Evolutionary conservation across 441 rosid species (phyloP).

Genomic region (Adansonia gregorii): DNA sequence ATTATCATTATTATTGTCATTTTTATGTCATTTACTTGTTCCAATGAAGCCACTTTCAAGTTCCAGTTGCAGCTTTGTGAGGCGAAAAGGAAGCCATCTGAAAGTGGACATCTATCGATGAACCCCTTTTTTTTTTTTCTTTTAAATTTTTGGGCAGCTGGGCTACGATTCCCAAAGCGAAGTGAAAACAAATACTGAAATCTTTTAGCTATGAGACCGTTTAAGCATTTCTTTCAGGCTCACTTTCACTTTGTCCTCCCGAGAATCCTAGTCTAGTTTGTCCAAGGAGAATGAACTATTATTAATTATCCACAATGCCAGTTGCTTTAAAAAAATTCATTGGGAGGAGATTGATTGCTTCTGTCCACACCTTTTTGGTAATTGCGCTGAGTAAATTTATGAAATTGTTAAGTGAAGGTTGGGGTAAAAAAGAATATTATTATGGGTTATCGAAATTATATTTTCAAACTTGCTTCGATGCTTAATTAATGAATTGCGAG

Average conservation of each 20-base stretch:
- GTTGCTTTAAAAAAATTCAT: neutral
- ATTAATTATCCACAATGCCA: neutral
- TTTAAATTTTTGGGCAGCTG: constrained; percentile 21
- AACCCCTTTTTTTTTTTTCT: constrained; percentile 15
- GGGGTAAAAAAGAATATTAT: no score
- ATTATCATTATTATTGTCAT: neutral
- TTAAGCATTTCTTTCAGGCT: constrained; percentile 18
- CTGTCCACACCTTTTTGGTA: no score
- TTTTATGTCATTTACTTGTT: neutral
- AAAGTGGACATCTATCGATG: constrained; percentile 28
- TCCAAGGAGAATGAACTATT: constrained; percentile 23
- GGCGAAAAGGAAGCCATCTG: constrained; percentile 32
- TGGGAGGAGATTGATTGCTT: neutral
- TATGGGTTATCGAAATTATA: no score
- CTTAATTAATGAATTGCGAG: no score
- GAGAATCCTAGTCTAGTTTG: constrained; percentile 13
- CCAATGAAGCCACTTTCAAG: neutral
- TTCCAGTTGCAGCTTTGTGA: constrained; percentile 12
- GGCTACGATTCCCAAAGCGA: constrained; percentile 38
- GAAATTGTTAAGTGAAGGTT: no score
- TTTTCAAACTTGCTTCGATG: no score
- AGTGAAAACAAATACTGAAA: constrained; percentile 6
- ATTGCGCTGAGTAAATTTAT: no score
- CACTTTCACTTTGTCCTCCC: constrained; percentile 21
- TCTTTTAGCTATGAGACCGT: constrained; percentile 25